A percentile compares a stretch with the other conserved stretches of the same genome.
Conservation (phyloP, 495 filamentous ascomycete species). For the Penicillium mononematosum region DNA sequence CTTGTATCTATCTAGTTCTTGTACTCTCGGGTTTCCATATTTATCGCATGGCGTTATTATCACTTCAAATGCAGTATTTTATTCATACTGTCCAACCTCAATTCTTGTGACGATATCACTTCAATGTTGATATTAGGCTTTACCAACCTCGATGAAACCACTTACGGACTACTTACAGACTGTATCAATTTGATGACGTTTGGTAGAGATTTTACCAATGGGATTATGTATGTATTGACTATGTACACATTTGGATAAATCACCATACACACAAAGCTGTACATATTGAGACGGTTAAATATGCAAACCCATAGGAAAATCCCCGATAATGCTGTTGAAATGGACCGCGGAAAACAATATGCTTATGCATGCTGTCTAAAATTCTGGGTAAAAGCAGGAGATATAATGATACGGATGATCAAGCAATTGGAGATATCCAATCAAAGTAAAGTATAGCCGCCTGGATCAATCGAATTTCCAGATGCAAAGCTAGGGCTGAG, state of each 20-base stretch:
- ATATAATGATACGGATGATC: not conserved
- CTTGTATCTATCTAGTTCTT: slow-evolving; percentile 2
- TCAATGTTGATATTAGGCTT: too few relatives aligned
- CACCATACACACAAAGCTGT: not conserved
- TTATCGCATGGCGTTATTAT: slow-evolving; percentile 1
- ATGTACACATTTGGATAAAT: not conserved
- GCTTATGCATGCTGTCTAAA: not conserved
- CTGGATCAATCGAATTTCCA: not conserved
- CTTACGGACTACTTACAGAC: too few relatives aligned
- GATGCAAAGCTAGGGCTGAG: not conserved
- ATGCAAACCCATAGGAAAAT: not conserved
- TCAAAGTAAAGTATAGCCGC: not conserved
- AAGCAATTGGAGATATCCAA: not conserved
- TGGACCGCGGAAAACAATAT: not conserved
- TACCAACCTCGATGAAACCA: too few relatives aligned
- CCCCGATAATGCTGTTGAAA: not conserved
- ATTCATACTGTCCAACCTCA: not conserved
- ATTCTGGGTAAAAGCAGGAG: not conserved
- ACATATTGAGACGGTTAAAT: not conserved
- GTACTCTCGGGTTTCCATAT: not conserved
- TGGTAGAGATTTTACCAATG: not conserved
- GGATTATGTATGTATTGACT: not conserved
- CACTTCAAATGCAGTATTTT: not conserved
- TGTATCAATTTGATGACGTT: not conserved
- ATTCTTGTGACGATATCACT: not conserved